Evolutionary conservation across 306 rosid species (phyloP).

Genomic region (Pueraria montana): DNA sequence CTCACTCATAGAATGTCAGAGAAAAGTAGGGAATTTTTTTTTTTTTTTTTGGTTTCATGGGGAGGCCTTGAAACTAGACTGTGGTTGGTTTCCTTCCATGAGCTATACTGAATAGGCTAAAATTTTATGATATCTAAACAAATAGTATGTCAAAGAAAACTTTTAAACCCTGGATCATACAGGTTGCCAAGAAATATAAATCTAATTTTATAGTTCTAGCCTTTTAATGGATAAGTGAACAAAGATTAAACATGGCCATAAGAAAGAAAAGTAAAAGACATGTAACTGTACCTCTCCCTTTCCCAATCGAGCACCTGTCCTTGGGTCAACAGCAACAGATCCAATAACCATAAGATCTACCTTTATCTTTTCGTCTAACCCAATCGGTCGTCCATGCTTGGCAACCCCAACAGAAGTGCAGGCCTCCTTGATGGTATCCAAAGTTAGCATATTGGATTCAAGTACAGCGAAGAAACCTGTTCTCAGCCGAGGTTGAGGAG

Average conservation of each 20-base stretch:
- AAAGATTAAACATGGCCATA: conserved; percentile 2
- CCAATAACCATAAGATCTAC: conserved; percentile 90
- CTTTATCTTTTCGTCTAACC: conserved; percentile 84
- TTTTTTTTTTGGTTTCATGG: not conserved
- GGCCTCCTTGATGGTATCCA: conserved; percentile 69
- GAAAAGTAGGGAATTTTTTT: not conserved
- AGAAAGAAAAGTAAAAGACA: conserved; percentile 15
- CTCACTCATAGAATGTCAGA: not conserved
- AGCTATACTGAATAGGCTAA: conserved; percentile 9
- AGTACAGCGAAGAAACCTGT: conserved; percentile 92
- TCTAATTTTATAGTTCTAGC: not conserved
- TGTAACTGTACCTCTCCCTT: conserved; percentile 83
- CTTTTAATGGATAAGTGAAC: conserved; percentile 1
- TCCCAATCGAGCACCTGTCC: conserved; percentile 92
- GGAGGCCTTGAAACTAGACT: conserved; percentile 16
- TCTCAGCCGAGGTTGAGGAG: conserved; percentile 92
- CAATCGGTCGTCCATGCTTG: conserved; percentile 81
- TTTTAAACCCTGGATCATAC: conserved; percentile 1
- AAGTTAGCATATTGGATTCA: conserved; percentile 60
- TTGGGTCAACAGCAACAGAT: conserved; percentile 93
- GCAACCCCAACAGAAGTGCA: conserved; percentile 91
- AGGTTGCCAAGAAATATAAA: conserved; percentile 15
- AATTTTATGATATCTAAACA: conserved; percentile 12
- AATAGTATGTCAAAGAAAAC: conserved; percentile 1
- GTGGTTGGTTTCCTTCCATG: not conserved